Evolutionary conservation across 106 monocot genomes (phyloP).

Genomic region (Allium fistulosum): DNA sequence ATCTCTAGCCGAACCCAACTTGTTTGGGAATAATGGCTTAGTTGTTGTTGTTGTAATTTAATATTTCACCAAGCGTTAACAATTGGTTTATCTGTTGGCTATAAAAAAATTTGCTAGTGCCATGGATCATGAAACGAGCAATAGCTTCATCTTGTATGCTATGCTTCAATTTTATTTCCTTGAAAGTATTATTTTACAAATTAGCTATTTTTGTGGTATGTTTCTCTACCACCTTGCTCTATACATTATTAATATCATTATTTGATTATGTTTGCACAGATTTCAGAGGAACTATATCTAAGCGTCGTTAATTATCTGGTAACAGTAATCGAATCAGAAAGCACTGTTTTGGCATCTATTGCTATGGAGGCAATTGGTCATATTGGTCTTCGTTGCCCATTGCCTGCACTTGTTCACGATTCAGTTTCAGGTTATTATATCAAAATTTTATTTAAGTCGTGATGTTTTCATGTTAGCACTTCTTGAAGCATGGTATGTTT

Average conservation of each 20-base stretch:
- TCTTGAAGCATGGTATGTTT: too few species aligned
- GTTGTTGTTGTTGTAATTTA: too few species aligned
- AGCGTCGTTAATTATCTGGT: slow-evolving; percentile 44
- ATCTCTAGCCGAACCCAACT: too few species aligned
- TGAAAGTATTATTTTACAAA: not conserved
- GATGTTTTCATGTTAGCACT: too few species aligned
- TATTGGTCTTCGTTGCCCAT: slow-evolving; percentile 61
- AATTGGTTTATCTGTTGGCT: too few species aligned
- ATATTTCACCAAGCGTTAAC: too few species aligned
- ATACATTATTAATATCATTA: not conserved
- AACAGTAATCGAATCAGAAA: slow-evolving; percentile 61
- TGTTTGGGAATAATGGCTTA: too few species aligned
- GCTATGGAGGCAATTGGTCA: slow-evolving; percentile 95
- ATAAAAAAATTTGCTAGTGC: too few species aligned
- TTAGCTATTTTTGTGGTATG: not conserved
- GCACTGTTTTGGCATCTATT: slow-evolving; percentile 46
- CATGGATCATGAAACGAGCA: too few species aligned
- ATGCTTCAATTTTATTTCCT: too few species aligned
- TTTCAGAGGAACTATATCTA: slow-evolving; percentile 34
- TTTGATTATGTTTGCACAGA: slow-evolving; percentile 28
- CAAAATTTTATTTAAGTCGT: too few species aligned
- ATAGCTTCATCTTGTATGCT: too few species aligned
- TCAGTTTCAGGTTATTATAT: slow-evolving; percentile 40
- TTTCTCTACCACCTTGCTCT: not conserved
- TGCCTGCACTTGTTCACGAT: slow-evolving; percentile 48